A percentile compares a stretch with the other conserved stretches of the same genome.
These are phyloP conservation scores for Pichia sp. DNA, from an alignment of 1,139 yeast genomes.

Conservation along the genomic window DNA sequence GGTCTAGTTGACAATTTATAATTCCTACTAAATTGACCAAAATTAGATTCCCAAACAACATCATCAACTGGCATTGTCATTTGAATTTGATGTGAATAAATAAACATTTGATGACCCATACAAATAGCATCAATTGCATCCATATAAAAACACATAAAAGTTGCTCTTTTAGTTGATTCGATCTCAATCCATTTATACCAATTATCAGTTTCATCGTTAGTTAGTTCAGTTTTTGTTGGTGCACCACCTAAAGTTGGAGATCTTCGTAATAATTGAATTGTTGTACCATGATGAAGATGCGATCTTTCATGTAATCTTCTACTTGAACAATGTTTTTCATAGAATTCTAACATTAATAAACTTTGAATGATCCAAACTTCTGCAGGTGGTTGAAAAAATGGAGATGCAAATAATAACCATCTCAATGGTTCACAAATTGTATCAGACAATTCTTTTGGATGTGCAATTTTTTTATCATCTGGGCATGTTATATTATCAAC, in stretches of 20 bases:
- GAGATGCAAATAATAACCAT: slow-evolving; percentile 43
- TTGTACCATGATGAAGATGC: slow-evolving; percentile 53
- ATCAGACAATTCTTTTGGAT: slow-evolving; percentile 28
- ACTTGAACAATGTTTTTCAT: slow-evolving; percentile 39
- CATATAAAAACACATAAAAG: slow-evolving; percentile 72
- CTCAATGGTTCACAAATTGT: slow-evolving; percentile 42
- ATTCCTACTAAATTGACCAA: slow-evolving; percentile 16
- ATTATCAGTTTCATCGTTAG: slow-evolving; percentile 21
- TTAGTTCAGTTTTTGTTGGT: slow-evolving; percentile 29
- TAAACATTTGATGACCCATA: slow-evolving; percentile 68
- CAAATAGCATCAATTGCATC: slow-evolving; percentile 77
- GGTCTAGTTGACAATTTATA: slow-evolving; percentile 22
- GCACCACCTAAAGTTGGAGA: slow-evolving; percentile 55
- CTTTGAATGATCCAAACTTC: slow-evolving; percentile 50
- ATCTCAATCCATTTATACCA: slow-evolving; percentile 49
- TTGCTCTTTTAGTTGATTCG: slow-evolving; percentile 71
- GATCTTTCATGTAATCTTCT: slow-evolving; percentile 51
- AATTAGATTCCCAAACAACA: slow-evolving; percentile 56
- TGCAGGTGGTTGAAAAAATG: slow-evolving; percentile 45
- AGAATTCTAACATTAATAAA: slow-evolving; percentile 45
- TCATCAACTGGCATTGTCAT: slow-evolving; percentile 75
- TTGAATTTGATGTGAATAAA: slow-evolving; percentile 69
- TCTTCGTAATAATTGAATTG: slow-evolving; percentile 47
- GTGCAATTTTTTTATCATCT: slow-evolving; percentile 15
- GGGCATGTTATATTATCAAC: slow-evolving; percentile 24